A percentile compares a stretch with the other conserved stretches of the same genome.
Conservation (phyloP, 345 rosid genomes). For the Eucalyptus pumila region DNA sequence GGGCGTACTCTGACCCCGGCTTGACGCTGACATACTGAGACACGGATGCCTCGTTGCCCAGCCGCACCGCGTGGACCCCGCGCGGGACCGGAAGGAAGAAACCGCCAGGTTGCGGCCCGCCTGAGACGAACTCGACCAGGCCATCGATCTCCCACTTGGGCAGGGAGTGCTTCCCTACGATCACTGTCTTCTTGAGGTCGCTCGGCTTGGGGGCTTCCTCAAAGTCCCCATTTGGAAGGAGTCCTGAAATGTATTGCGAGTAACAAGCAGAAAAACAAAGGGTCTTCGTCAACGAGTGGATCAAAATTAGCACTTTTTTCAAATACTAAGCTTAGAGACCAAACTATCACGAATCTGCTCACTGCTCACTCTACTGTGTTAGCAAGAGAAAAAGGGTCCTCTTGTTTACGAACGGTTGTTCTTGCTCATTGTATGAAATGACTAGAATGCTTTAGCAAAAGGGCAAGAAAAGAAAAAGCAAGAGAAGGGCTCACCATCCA, state of each 20-base stretch:
- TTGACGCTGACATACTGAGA: conserved; percentile 41
- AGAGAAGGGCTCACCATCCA: conserved; percentile 11
- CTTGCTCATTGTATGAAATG: neutral
- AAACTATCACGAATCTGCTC: neutral
- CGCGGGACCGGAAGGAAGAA: conserved; percentile 59
- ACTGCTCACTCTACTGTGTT: neutral
- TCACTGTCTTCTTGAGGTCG: conserved; percentile 53
- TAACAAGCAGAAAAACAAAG: neutral
- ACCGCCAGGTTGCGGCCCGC: conserved; percentile 86
- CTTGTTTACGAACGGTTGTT: neutral
- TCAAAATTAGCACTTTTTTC: neutral
- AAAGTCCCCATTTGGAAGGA: conserved; percentile 63
- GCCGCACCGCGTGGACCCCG: conserved; percentile 64
- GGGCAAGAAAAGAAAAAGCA: neutral
- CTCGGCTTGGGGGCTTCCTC: conserved; percentile 44
- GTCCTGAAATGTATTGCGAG: conserved; percentile 12
- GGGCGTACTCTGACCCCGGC: conserved; percentile 34
- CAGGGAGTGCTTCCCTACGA: conserved; percentile 67
- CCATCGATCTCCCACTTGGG: conserved; percentile 74
- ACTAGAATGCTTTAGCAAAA: neutral
- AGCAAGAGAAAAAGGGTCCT: neutral
- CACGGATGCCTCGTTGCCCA: conserved; percentile 74
- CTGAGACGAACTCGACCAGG: conserved; percentile 57
- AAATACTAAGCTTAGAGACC: neutral
- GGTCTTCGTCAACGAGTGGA: neutral